Evolutionary conservation across 202 grass and related monocot species (phyloP).

Genomic region (Schoenoplectus tabernaemontani): DNA sequence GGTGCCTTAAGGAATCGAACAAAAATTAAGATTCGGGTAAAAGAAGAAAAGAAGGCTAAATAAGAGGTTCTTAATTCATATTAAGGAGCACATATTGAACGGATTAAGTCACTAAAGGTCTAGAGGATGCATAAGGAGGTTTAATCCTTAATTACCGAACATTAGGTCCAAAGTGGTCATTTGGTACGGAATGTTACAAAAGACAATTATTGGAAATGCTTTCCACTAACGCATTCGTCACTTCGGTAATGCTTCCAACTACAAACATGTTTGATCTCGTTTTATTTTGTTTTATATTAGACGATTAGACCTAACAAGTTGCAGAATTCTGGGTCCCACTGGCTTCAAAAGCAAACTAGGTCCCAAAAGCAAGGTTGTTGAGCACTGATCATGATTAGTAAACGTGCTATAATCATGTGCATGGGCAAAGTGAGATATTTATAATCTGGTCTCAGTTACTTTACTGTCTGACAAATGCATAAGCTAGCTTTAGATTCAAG

Average conservation of each 20-base stretch:
- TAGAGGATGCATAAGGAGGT: not conserved
- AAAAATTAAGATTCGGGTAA: no score
- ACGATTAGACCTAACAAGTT: not conserved
- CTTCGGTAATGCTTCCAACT: not conserved
- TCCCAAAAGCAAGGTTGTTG: conserved; percentile 5
- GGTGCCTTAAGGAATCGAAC: no score
- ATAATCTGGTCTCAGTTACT: no score
- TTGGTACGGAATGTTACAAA: not conserved
- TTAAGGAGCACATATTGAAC: no score
- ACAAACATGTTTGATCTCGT: not conserved
- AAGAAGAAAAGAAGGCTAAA: no score
- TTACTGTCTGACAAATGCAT: not conserved
- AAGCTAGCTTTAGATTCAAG: conserved; percentile 9
- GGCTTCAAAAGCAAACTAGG: not conserved
- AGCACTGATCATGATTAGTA: not conserved
- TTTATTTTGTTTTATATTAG: not conserved
- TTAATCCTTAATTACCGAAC: not conserved
- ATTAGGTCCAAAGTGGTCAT: not conserved
- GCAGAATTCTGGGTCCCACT: not conserved
- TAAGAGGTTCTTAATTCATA: no score
- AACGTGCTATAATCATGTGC: conserved; percentile 5
- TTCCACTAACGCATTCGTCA: not conserved
- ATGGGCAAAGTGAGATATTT: not conserved
- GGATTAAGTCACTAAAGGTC: not conserved
- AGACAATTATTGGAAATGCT: conserved; percentile 3